Evolutionary conservation across 306 rosid genomes (phyloP), one percentile per base, ranked within the genome.

Genomic region (Glycine tomentella): DNA sequence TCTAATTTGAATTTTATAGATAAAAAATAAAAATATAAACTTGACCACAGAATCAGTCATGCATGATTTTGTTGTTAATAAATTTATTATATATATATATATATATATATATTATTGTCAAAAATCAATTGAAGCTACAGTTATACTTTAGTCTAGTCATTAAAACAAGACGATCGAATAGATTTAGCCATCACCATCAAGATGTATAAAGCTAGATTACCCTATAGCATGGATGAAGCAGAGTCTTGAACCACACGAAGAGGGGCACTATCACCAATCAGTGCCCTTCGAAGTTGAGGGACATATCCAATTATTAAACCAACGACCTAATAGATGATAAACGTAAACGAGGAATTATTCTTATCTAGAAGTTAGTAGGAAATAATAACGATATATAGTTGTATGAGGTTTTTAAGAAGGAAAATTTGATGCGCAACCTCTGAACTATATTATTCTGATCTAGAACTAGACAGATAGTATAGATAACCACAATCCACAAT

Each of bases 191-290:
- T 65, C 71, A 14, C 17, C 6, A 13, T 17, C 3, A 46, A 69
- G 13, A 40, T 66, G 72, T n/a, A 33, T 40, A 66, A 66, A 51
- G 31, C 51, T 40, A 66, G 48, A 10, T 62, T 67, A 75, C 44
- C 7, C 44, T 3, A 69, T 5, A 69, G 15, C 62, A 76, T 20
- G 33, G 64, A 51, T 49, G 33, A 51, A 15, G 14, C 51, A 64
- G 87, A 69, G 73, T 64, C 73, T 72, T 80, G 77, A 72, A 84
- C 62, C 25, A 66, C 82, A 6, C 13, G 65, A 33, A 84, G 82
- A 53, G 87, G 76, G 62, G 84, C 84, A 33, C 38, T 31, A 46
- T 69, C 17, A 63, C 82, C 87, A 16, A 84, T 4, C 7, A 84
- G 9, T 42, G 64, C 7, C 64, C 6, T 80, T 13, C 66, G 72